Evolutionary conservation across 768 basidiomycete genomes (phyloP).

Genomic region (Gymnopilus junonius): DNA sequence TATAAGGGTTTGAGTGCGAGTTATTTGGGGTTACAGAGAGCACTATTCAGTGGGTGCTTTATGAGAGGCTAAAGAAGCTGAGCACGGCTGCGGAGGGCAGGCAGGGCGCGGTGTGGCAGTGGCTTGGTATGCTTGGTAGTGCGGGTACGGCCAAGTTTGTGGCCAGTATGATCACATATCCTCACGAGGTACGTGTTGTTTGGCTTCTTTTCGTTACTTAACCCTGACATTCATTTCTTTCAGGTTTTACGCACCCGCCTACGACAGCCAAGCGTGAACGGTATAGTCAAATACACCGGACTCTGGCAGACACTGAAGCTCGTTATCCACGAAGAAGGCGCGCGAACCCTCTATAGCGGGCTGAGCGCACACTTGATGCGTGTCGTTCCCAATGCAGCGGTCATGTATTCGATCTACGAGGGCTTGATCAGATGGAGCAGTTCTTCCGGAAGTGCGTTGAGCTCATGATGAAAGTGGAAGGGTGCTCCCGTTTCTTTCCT

Average conservation of each 20-base stretch:
- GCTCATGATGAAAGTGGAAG: not conserved
- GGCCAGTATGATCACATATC: conserved; percentile 95
- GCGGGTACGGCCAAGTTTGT: conserved; percentile 94
- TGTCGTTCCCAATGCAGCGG: conserved; percentile 95
- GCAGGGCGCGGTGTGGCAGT: conserved; percentile 62
- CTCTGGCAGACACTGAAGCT: conserved; percentile 83
- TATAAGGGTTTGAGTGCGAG: conserved; percentile 96
- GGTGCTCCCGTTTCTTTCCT: not conserved
- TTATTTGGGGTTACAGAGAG: conserved; percentile 96
- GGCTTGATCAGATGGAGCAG: conserved; percentile 68
- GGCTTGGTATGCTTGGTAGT: conserved; percentile 84
- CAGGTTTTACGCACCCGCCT: conserved; percentile 92
- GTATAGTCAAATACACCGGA: conserved; percentile 83
- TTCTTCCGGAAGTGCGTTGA: not conserved
- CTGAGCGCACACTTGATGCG: conserved; percentile 95
- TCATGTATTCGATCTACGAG: conserved; percentile 98
- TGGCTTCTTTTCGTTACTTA: not conserved
- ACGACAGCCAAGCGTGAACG: conserved; percentile 83
- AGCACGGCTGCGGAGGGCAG: conserved; percentile 53
- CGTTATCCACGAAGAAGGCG: conserved; percentile 90
- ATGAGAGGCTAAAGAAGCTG: conserved; percentile 87
- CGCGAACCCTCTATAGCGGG: conserved; percentile 85
- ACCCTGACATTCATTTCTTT: not conserved
- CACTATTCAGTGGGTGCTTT: conserved; percentile 96
- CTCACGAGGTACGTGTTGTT: conserved; percentile 79